A percentile compares a stretch with the other conserved stretches of the same genome.
These are phyloP conservation scores for Sporothrix schenckii DNA, from an alignment of 2,329 filamentous ascomycete genomes.

Conservation along the genomic window DNA sequence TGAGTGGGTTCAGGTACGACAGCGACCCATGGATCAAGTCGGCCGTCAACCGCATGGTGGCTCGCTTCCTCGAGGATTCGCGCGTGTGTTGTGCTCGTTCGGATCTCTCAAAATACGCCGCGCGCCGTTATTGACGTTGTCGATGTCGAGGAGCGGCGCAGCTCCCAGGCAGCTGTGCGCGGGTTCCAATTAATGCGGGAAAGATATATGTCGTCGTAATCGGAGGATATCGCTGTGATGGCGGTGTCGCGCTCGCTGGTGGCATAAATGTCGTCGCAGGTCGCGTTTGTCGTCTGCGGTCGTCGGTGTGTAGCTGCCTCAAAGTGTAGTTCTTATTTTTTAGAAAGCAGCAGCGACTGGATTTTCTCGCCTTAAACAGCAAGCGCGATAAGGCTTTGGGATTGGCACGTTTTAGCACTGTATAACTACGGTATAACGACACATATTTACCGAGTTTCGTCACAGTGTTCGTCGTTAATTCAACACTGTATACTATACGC, in stretches of 20 bases:
- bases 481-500: not conserved
- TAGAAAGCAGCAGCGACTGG: not conserved
- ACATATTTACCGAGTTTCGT: too few species aligned
- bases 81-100: not conserved
- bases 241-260: not conserved
- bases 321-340: constrained; percentile 4
- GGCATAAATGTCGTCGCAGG: not conserved
- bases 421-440: not conserved
- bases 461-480: not conserved
- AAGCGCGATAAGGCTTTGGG: constrained; percentile 23
- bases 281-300: constrained; percentile 11
- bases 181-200: too few species aligned
- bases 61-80: not conserved
- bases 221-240: not conserved
- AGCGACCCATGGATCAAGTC: constrained; percentile 93
- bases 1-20: constrained; percentile 97
- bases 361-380: constrained; percentile 10
- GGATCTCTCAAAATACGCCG: not conserved
- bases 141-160: not conserved
- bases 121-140: constrained; percentile 10
- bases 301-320: not conserved
- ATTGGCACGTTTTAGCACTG: constrained; percentile 14
- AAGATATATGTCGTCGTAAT: not conserved
- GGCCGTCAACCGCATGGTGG: constrained; percentile 85
- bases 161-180: not conserved